These are phyloP conservation scores for Pleurotus citrinopileatus DNA, from an alignment of 768 basidiomycete genomes.

Conservation along the genomic window DNA sequence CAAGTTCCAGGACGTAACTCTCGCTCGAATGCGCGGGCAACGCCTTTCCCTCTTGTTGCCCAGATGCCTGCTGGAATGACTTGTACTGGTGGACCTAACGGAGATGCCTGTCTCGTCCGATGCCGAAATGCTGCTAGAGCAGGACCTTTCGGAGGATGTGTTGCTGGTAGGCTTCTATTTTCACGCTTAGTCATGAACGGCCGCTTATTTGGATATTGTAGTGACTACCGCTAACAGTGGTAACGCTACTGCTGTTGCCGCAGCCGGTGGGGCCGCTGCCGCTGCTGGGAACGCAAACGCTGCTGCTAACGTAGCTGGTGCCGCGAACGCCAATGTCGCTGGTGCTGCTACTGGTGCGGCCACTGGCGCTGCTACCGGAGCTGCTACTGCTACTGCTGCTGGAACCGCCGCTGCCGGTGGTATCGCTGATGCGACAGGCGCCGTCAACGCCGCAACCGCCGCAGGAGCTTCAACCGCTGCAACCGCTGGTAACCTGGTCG, in stretches of 20 bases:
- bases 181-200: too few species aligned
- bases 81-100: constrained; percentile 8
- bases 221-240: constrained; percentile 7
- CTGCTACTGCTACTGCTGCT: neutral
- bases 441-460: neutral
- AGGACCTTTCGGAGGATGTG: constrained; percentile 9
- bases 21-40: neutral
- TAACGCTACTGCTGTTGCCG: neutral
- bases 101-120: constrained; percentile 8
- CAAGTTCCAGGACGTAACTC: constrained; percentile 7
- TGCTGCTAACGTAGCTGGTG: neutral
- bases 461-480: neutral
- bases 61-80: constrained; percentile 9
- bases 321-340: neutral
- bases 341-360: neutral
- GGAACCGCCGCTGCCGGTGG: neutral
- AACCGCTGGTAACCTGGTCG: neutral
- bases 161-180: neutral
- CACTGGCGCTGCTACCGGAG: neutral
- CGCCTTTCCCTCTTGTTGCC: constrained; percentile 7
- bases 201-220: too few species aligned
- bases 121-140: constrained; percentile 7
- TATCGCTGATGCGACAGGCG: neutral
- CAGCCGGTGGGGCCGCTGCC: neutral
- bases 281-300: neutral